Evolutionary conservation across 805 yeast genomes (phyloP).

Genomic region (Brettanomyces sp.): DNA sequence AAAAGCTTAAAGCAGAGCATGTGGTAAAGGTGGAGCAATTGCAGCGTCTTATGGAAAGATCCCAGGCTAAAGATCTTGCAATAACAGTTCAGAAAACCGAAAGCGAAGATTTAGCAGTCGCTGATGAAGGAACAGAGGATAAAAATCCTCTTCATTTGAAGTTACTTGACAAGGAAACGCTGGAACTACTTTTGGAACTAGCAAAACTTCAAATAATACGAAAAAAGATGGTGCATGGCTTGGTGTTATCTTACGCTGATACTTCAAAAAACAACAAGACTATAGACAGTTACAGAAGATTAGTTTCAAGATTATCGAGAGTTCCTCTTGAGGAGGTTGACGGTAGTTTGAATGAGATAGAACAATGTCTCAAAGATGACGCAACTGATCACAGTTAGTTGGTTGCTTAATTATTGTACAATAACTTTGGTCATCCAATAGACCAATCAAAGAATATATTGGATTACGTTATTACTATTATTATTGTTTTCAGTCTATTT

Average conservation of each 20-base stretch:
- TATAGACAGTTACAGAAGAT: constrained; percentile 57
- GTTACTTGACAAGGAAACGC: constrained; percentile 12
- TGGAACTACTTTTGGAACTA: constrained; percentile 30
- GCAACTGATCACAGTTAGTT: background rate
- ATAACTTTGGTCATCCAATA: too few species aligned
- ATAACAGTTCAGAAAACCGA: constrained; percentile 31
- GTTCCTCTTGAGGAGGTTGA: constrained; percentile 61
- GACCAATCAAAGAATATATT: too few species aligned
- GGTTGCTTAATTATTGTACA: too few species aligned
- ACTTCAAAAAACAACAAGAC: constrained; percentile 39
- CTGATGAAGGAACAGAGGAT: background rate
- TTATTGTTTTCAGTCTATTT: too few species aligned
- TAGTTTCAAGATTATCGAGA: constrained; percentile 62
- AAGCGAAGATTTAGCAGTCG: constrained; percentile 12
- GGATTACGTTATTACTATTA: too few species aligned
- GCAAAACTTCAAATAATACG: constrained; percentile 47
- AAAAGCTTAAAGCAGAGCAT: constrained; percentile 8
- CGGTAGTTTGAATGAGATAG: constrained; percentile 53
- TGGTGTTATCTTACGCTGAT: constrained; percentile 24
- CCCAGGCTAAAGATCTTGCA: constrained; percentile 38
- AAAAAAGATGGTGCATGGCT: constrained; percentile 42
- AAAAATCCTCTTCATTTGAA: constrained; percentile 5
- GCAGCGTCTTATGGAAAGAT: constrained; percentile 26
- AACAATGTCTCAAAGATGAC: constrained; percentile 20
- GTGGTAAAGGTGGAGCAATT: constrained; percentile 11